Base-by-base conservation (phyloP, 305 asterid genomes). In the Andrographis paniculata region DNA sequence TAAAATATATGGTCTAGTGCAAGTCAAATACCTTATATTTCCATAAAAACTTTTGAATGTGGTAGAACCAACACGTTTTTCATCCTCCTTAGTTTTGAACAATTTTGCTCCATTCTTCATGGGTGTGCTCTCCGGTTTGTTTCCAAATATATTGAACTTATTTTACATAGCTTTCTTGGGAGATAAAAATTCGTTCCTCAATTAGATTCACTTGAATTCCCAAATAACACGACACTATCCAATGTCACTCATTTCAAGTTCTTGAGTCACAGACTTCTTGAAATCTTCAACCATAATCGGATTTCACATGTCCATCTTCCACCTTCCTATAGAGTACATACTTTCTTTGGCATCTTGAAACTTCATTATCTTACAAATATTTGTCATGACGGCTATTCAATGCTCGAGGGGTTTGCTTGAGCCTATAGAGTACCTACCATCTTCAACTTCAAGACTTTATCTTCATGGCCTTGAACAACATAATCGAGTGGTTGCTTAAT, bases 361-460 rank as follows among this genome's bases (percentile, higher is more conserved):
- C 4, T 27, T 9, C 31, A 27, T 27, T 27, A 4, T 27, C 31
- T 4, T 27, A 9, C n/a, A 27, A 27, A 9, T 27, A 27, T 27
- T 27, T 27, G 9, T 27, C 31, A 27, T 4, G 31, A 9, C 31
- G 31, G 9, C 31, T 27, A 27, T 27, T 27, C 31, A 4, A 27
- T 9, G 9, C 31, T 27, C 31, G 4, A 27, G 31, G 31, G 9
- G 31, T 9, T 27, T 27, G 31, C 9, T 4, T 27, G 11, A 37
- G 57, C 39, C 48, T 47, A 19, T 52, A 52, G 15, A 52, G 39
- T 2, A 50, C 60, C 39, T 44, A n/a, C n/a, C n/a, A n/a, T 55
- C 23, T 55, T 55, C 17, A 55, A 17, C 24, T 55, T 55, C 1
- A 19, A 20, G 15, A 43, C 48, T 8, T 20, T 20, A 43, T 43